These are phyloP conservation scores for Escallonia rubra DNA, from an alignment of 129 eudicot species.

Conservation along the genomic window DNA sequence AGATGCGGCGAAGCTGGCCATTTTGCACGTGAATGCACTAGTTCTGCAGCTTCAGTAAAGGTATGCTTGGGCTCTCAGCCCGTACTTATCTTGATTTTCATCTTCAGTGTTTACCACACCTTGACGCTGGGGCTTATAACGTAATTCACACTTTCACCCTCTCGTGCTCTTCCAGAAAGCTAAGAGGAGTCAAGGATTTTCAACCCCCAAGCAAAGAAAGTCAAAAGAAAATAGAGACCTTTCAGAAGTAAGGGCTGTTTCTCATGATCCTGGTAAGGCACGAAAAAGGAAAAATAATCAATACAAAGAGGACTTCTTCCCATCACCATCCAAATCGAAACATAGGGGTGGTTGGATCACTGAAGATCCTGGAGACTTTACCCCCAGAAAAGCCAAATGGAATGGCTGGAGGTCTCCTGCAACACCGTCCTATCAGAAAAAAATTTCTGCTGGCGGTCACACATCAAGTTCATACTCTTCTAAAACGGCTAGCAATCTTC, in stretches of 20 bases:
- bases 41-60: constrained; percentile 24
- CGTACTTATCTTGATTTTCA: not conserved
- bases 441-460: constrained; percentile 24
- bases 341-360: constrained; percentile 58
- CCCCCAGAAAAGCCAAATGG: constrained; percentile 10
- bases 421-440: constrained; percentile 40
- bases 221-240: constrained; percentile 30
- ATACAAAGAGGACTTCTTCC: constrained; percentile 17
- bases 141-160: not conserved
- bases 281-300: constrained; percentile 46
- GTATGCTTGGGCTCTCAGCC: constrained; percentile 14
- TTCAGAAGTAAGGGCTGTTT: constrained; percentile 39
- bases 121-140: not conserved
- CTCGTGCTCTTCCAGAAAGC: constrained; percentile 26
- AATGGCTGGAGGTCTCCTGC: constrained; percentile 59
- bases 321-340: constrained; percentile 37
- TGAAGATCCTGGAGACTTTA: constrained; percentile 53
- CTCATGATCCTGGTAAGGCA: constrained; percentile 45
- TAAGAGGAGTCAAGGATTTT: constrained; percentile 48
- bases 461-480: constrained; percentile 32
- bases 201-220: constrained; percentile 38
- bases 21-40: constrained; percentile 80
- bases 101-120: not conserved
- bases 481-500: constrained; percentile 20
- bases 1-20: constrained; percentile 82